Conservation (phyloP, 805 yeast species). For the Suhomyces pyralidae region DNA sequence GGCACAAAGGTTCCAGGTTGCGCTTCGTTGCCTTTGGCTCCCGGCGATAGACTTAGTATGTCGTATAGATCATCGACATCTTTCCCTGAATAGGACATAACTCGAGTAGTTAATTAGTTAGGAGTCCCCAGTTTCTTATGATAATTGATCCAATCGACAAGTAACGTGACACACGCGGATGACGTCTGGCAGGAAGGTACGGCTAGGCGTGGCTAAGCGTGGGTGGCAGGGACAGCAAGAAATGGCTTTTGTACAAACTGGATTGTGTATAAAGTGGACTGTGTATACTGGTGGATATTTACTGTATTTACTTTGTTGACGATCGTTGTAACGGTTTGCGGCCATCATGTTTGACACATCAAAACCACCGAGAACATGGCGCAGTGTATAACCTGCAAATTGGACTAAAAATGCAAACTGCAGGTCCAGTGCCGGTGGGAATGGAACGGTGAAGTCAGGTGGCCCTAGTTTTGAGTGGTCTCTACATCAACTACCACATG, state of each 20-base stretch:
- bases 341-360: not conserved
- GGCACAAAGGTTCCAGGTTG: not conserved
- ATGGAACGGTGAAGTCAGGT: too few species aligned
- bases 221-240: too few species aligned
- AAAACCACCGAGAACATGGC: not conserved
- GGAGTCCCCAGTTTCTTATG: not conserved
- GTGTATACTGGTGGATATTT: too few species aligned
- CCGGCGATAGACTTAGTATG: constrained; percentile 29
- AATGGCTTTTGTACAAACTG: too few species aligned
- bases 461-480: too few species aligned
- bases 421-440: too few species aligned
- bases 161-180: not conserved
- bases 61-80: constrained; percentile 31
- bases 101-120: not conserved
- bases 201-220: too few species aligned
- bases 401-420: not conserved
- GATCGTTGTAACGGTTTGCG: not conserved
- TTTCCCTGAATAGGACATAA: not conserved
- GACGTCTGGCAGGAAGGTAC: not conserved
- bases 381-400: constrained; percentile 1
- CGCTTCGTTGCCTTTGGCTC: not conserved
- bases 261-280: too few species aligned
- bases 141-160: not conserved
- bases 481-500: constrained; percentile 52
- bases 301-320: not conserved